Conservation (phyloP, 2,329 filamentous ascomycete species). For the Diplodia seriata region DNA sequence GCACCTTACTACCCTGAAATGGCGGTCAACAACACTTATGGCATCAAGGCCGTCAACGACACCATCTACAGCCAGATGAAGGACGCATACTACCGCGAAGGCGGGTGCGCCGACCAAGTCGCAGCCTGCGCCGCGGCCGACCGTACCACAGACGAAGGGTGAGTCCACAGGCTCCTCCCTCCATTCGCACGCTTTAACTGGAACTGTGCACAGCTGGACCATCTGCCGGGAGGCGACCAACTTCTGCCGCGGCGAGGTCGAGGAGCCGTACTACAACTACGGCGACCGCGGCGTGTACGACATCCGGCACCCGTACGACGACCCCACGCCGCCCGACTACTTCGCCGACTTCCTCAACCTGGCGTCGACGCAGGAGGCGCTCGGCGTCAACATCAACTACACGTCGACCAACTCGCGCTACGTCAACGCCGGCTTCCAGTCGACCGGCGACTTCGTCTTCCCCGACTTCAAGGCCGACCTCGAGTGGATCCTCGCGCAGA, state of each 20-base stretch:
- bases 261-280: constrained; percentile 37
- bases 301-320: constrained; percentile 53
- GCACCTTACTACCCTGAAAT: constrained; percentile 56
- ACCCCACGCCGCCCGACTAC: constrained; percentile 69
- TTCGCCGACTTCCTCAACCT: constrained; percentile 67
- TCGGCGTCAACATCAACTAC: constrained; percentile 69
- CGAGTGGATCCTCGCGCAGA: constrained; percentile 50
- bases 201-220: constrained; percentile 33
- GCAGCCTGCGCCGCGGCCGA: constrained; percentile 40
- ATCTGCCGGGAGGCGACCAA: constrained; percentile 46
- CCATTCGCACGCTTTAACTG: constrained; percentile 53
- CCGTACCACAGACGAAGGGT: constrained; percentile 16
- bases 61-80: constrained; percentile 55
- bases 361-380: constrained; percentile 61
- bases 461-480: constrained; percentile 60
- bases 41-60: constrained; percentile 56
- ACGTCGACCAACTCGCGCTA: constrained; percentile 56
- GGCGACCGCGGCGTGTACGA: constrained; percentile 61
- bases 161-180: not conserved
- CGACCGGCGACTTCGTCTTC: constrained; percentile 64
- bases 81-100: constrained; percentile 53
- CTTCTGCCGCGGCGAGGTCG: constrained; percentile 49
- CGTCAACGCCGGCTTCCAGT: constrained; percentile 60
- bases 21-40: constrained; percentile 63
- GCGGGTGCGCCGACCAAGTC: constrained; percentile 62